Base-by-base conservation (phyloP, 495 filamentous ascomycete genomes). In the Amniculicola lignicola region DNA sequence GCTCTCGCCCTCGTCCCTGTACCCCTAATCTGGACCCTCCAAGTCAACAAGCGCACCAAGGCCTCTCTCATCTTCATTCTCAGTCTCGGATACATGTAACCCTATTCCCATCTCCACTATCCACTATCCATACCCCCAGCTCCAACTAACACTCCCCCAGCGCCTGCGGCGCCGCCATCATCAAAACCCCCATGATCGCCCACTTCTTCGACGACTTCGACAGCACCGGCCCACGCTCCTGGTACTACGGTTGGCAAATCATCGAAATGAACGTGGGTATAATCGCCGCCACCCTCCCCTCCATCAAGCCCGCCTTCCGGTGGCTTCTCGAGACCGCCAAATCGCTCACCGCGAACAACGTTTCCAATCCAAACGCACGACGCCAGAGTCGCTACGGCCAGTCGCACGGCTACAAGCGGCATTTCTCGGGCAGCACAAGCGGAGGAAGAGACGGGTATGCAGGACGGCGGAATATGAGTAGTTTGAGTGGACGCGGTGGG, bases 11-110 rank as follows among this genome's bases (percentile, higher is more conserved):
- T 67, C 15, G 10, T 67, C 14, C 66, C 66, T 0, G 46, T 69
- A 16, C 66, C 66, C 10, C 42, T 69, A 27, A 61, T 69, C 29
- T 52, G 59, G 49, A 59, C 59, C 12, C 51, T 69, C 18, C 63
- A 67, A 23, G 40, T 67, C 49, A 67, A 67, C 44, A 47, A 28
- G 7, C 60, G 66, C 5, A 62, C 64, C n/a, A 69, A 69, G 48
- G 45, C 59, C 4, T 51, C 57, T 6, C 58, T 69, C n/a, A 53
- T 51, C 15, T 44, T 62, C 31, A 63, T 67, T 28, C 56, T 69
- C 1, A 47, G 54, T 29, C 42, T 69, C 7, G 66, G 66, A 6
- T 57, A 67, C 39, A 61, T 69, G 57, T 60, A 60, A 16, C 50
- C 16, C 29, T 33, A n/a, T n/a, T 7, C n/a, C n/a, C n/a, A n/a